phyloP scores from a whole-genome alignment of 2,329 filamentous ascomycete genomes.

The Tolypocladium cylindrosporum region DNA sequence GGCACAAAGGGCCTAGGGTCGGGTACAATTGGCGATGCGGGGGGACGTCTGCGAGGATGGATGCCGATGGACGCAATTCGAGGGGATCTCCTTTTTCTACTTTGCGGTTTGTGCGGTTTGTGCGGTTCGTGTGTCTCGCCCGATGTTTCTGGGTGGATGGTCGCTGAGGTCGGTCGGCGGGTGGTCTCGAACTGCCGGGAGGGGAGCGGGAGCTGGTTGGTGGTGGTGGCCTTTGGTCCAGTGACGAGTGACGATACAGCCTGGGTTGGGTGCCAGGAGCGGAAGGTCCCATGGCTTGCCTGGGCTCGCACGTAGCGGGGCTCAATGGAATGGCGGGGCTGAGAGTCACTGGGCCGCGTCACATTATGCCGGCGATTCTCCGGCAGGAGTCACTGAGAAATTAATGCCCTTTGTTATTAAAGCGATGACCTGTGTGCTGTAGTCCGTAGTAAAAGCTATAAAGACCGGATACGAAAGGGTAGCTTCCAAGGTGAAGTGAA shows the following conservation, averaged over 20 bases:
- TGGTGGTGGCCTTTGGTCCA: neutral
- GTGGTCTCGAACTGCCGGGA: neutral
- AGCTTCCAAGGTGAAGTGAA: no score
- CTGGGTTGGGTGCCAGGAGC: neutral
- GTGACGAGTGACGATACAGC: neutral
- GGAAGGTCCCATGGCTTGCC: neutral
- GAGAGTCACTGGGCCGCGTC: neutral
- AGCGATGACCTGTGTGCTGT: no score
- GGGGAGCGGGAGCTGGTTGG: neutral
- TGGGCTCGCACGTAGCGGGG: constrained; percentile 1
- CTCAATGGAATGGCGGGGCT: neutral
- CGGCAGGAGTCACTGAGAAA: no score
- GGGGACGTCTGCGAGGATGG: neutral
- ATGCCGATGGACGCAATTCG: neutral
- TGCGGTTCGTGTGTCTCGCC: neutral
- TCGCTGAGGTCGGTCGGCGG: neutral
- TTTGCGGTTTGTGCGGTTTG: neutral
- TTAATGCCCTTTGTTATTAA: no score
- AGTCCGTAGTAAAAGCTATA: no score
- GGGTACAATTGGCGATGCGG: neutral
- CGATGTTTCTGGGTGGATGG: neutral
- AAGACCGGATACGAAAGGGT: no score
- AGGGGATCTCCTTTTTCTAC: neutral
- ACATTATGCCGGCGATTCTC: no score
- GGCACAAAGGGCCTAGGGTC: neutral